These are phyloP conservation scores for Hypoxylon rubiginosum DNA, from an alignment of 2,329 filamentous ascomycete genomes.

Conservation along the genomic window DNA sequence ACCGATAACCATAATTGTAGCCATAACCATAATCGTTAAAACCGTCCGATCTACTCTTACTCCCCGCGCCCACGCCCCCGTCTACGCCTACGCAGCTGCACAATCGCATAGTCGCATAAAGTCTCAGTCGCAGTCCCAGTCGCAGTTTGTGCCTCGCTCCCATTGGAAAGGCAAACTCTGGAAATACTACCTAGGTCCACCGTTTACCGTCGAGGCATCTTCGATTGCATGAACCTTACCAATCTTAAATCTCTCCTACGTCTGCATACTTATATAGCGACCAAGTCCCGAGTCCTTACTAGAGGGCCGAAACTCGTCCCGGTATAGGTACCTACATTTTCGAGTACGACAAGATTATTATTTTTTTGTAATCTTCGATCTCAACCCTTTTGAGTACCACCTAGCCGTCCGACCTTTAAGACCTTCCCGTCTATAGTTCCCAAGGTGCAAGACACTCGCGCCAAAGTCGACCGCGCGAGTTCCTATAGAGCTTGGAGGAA, in stretches of 20 bases:
- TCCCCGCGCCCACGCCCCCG: neutral
- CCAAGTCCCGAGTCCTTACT: conserved; percentile 36
- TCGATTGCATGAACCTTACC: conserved; percentile 39
- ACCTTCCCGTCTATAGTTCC: conserved; percentile 7
- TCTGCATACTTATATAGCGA: conserved; percentile 25
- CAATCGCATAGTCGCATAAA: neutral
- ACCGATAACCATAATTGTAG: conserved; percentile 4
- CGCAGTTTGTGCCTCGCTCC: neutral
- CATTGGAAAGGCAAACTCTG: conserved; percentile 38
- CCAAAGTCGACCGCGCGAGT: conserved; percentile 17
- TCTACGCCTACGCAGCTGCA: too few species aligned
- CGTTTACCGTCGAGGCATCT: conserved; percentile 33
- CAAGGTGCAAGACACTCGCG: conserved; percentile 17
- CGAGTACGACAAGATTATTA: conserved; percentile 28
- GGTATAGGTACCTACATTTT: conserved; percentile 31
- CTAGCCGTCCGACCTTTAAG: conserved; percentile 7
- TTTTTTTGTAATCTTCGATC: conserved; percentile 23
- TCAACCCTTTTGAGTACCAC: conserved; percentile 19
- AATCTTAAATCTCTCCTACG: conserved; percentile 25
- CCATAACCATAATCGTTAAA: conserved; percentile 7
- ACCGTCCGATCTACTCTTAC: conserved; percentile 25
- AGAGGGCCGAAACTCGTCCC: conserved; percentile 32
- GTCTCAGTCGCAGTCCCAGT: neutral
- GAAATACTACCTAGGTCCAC: conserved; percentile 21
- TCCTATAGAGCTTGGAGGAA: conserved; percentile 19